phyloP scores from a whole-genome alignment of 1,284 basidiomycete genomes.

The Ganoderma resinaceum region DNA sequence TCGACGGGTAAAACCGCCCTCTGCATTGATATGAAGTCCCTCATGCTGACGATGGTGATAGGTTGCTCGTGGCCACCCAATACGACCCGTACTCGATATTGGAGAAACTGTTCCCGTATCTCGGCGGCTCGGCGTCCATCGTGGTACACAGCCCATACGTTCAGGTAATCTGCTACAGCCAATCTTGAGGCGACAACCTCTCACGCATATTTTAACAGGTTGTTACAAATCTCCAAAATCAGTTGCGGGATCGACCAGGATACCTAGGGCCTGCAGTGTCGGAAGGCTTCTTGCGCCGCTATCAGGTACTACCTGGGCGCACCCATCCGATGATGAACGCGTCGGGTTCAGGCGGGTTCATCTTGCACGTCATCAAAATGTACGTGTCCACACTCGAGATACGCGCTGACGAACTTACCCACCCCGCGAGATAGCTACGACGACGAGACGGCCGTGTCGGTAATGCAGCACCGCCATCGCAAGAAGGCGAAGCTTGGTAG shows the following conservation, averaged over 20 bases:
- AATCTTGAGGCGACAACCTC: background rate
- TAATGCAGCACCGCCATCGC: conserved; percentile 46
- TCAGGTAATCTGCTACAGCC: conserved; percentile 54
- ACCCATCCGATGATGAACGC: conserved; percentile 97
- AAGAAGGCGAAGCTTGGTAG: conserved; percentile 36
- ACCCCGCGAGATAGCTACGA: conserved; percentile 59
- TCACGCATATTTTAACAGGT: conserved; percentile 47
- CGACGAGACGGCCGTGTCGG: conserved; percentile 66
- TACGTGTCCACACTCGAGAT: conserved; percentile 47
- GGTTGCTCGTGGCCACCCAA: conserved; percentile 83
- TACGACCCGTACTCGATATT: conserved; percentile 90
- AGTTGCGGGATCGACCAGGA: conserved; percentile 68
- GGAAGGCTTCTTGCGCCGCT: conserved; percentile 90
- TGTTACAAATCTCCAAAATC: conserved; percentile 79
- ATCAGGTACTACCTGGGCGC: conserved; percentile 93
- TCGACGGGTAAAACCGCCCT: conserved; percentile 71
- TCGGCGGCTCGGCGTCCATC: conserved; percentile 87
- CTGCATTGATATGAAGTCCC: background rate
- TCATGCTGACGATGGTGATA: conserved; percentile 40
- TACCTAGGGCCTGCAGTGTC: conserved; percentile 86
- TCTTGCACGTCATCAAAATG: conserved; percentile 89
- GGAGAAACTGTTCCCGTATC: conserved; percentile 74
- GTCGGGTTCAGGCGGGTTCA: conserved; percentile 88
- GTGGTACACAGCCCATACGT: conserved; percentile 87
- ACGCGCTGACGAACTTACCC: background rate